Evolutionary conservation across 2,329 filamentous ascomycete species (phyloP).

Genomic region (Cyanodermella asteris): DNA sequence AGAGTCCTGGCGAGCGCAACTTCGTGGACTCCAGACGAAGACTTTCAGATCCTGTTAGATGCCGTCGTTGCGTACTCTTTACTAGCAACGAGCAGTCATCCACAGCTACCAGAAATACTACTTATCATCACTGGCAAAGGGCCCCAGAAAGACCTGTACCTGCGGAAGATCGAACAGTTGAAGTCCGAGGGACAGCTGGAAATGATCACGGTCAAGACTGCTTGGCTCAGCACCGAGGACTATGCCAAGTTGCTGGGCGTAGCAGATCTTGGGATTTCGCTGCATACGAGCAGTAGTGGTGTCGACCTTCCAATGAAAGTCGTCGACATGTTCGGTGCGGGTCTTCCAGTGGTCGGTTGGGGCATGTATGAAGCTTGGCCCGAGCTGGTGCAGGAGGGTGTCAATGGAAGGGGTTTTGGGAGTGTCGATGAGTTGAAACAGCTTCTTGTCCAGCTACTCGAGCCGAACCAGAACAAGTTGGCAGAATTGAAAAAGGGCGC

Average conservation of each 20-base stretch:
- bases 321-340: conserved; percentile 95
- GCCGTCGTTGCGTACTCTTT: conserved; percentile 56
- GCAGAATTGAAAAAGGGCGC: conserved; percentile 45
- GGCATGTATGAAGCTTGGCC: conserved; percentile 66
- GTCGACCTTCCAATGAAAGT: conserved; percentile 98
- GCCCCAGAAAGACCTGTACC: conserved; percentile 57
- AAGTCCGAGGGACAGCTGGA: conserved; percentile 39
- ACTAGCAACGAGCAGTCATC: conserved; percentile 20
- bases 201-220: conserved; percentile 51
- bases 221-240: conserved; percentile 65
- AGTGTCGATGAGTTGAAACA: conserved; percentile 42
- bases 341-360: conserved; percentile 76
- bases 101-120: conserved; percentile 42
- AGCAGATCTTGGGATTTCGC: conserved; percentile 71
- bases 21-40: conserved; percentile 92
- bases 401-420: conserved; percentile 71
- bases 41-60: conserved; percentile 71
- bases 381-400: conserved; percentile 71
- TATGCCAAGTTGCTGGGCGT: conserved; percentile 69
- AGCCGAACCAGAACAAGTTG: conserved; percentile 31
- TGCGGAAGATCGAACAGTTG: conserved; percentile 40
- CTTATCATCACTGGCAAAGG: conserved; percentile 92
- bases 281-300: conserved; percentile 84
- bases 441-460: conserved; percentile 44
- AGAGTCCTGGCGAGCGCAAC: conserved; percentile 76